Evolutionary conservation across 1,284 basidiomycete species (phyloP), one percentile per base, ranked within the genome.

Genomic region (Blastosporella zonata): DNA sequence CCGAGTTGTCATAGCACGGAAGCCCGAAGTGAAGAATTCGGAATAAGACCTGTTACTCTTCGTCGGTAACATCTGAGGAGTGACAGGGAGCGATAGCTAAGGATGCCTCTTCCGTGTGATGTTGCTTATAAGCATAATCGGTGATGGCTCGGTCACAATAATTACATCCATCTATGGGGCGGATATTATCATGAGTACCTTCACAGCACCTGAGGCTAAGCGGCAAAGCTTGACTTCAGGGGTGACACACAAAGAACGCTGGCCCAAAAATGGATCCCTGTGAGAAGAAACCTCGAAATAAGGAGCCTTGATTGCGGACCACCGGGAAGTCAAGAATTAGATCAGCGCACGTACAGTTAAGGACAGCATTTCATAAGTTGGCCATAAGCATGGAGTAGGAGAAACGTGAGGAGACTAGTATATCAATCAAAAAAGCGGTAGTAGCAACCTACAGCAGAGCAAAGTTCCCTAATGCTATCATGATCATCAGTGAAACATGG

Each of bases 11-110:
- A 71, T 66, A 21, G 66, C 65, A 35, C 64, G 64, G 34, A 72
- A 67, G 3, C 72, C 72, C 42, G 72, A 73, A 21, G 65, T 61
- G 55, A 74, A 74, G 61, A 73, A 71, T 37, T 70, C 67, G 12
- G 72, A 72, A 53, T 74, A 73, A 35, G 63, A 62, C 47, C 63
- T 60, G 45, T 59, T 54, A 43, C 47, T 50, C 51, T 52, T 57
- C 42, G 47, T 46, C 9, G 53, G 50, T 40, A 52, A 38, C 47
- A 49, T 52, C 33, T 44, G 29, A 39, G 43, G 41, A 43, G 43
- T 46, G 46, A 3, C 46, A 49, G 47, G 46, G 53, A 49, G 50
- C 50, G 49, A 39, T n/a, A 41, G 50, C 50, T 47, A 39, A 33
- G 18, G 46, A 41, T 23, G 15, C 15, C 13, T 7, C 22, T 20